Base-by-base conservation (phyloP, 768 basidiomycete genomes). In the Wakefieldia striispora region DNA sequence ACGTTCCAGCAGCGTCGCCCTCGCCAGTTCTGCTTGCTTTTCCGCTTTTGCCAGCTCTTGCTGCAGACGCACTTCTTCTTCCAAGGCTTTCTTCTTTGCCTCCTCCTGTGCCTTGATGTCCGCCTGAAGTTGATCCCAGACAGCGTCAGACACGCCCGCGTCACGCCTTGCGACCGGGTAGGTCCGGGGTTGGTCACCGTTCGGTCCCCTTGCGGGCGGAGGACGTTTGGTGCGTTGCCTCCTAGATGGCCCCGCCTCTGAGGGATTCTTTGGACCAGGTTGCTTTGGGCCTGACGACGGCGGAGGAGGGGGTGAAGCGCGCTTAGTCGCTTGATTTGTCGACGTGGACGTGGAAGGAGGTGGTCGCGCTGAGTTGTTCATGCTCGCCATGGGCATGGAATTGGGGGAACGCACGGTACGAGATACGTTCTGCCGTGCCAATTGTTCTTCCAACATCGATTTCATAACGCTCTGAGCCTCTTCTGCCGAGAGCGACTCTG, bases 81-180 rank as follows among this genome's bases (percentile, higher is more conserved):
- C 57, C 8, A 47, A 54, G 0, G 58, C 63, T 42, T 52, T 42
- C 39, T 38, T 43, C 55, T 56, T 53, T 12, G 43, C 58, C 23
- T 56, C 58, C 9, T 57, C 54, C 23, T 57, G 61, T 2, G 61
- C 68, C 0, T 63, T 66, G 27, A 65, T 66, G 40, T 62, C 67
- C 10, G 64, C 67, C 41, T 81, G 75, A 1, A 86, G 69, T 53
- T 80, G 71, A 8, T 56, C 40, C 84, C 83, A 86, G 9, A 77
- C 58, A 3, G 59, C 67, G 59, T 86, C 80, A 0, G 73, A 59
- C 1, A 86, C 80, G 0, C 79, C 84, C 12, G 70, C 52, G 58
- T 85, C 84, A 14, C 80, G 76, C 13, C 35, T 55, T 2, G 46
- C 57, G 17, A 50, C 37, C 2, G 38, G 43, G 40, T 34, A 13